A percentile compares a stretch with the other conserved stretches of the same genome.
These are phyloP conservation scores for Didymella lethalis DNA, from an alignment of 2,329 filamentous ascomycete species.

Conservation along the genomic window DNA sequence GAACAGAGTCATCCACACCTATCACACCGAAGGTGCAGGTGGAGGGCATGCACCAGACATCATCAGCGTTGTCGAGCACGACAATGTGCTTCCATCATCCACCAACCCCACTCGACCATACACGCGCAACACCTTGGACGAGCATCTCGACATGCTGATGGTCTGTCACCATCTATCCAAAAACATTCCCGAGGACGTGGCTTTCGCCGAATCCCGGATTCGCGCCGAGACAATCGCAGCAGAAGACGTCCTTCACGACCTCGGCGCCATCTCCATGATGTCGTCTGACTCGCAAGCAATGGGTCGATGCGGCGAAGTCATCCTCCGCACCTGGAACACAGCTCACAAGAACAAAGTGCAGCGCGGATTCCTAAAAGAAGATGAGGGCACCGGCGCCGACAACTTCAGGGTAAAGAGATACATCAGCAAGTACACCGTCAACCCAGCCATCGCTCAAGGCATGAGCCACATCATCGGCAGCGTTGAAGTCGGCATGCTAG, in stretches of 20 bases:
- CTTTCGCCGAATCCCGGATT: slow-evolving; percentile 93
- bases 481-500: slow-evolving; percentile 86
- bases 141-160: slow-evolving; percentile 98
- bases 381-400: slow-evolving; percentile 79
- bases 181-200: slow-evolving; percentile 93
- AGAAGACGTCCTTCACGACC: slow-evolving; percentile 93
- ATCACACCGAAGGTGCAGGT: slow-evolving; percentile 94
- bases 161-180: slow-evolving; percentile 93
- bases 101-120: slow-evolving; percentile 94
- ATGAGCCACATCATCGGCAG: slow-evolving; percentile 88
- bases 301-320: slow-evolving; percentile 93
- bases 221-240: slow-evolving; percentile 95
- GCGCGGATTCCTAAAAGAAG: slow-evolving; percentile 77
- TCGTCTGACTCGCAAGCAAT: slow-evolving; percentile 94
- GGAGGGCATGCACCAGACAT: slow-evolving; percentile 96
- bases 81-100: slow-evolving; percentile 86
- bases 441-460: slow-evolving; percentile 89
- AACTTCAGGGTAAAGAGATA: slow-evolving; percentile 94
- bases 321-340: slow-evolving; percentile 94
- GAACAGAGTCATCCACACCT: slow-evolving; percentile 89
- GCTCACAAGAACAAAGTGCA: slow-evolving; percentile 96
- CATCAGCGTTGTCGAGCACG: slow-evolving; percentile 87
- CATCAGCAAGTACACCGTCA: slow-evolving; percentile 95
- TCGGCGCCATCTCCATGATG: slow-evolving; percentile 98
- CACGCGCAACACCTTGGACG: slow-evolving; percentile 90